Evolutionary conservation across 1,284 basidiomycete species (phyloP).

Genomic region (Kalmanozyma brasiliensis): DNA sequence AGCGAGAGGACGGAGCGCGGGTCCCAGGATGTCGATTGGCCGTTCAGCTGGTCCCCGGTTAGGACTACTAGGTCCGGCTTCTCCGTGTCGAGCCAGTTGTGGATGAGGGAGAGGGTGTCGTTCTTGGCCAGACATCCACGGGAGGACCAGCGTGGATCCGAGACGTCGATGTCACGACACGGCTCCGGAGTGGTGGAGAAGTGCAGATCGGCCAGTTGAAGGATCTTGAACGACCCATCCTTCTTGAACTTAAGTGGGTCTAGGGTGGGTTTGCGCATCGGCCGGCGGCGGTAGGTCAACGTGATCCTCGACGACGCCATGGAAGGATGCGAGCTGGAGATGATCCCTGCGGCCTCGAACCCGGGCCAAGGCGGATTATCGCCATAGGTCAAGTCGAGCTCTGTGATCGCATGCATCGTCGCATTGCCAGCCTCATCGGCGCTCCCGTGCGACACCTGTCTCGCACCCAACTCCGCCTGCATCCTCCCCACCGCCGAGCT

Average conservation of each 20-base stretch:
- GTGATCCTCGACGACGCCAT: slow-evolving; percentile 28
- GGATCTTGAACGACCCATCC: slow-evolving; percentile 62
- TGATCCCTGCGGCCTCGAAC: slow-evolving; percentile 44
- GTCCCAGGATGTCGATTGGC: slow-evolving; percentile 86
- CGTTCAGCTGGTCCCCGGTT: slow-evolving; percentile 68
- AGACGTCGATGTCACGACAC: slow-evolving; percentile 50
- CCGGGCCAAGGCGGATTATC: slow-evolving; percentile 58
- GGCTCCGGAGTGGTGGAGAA: slow-evolving; percentile 55
- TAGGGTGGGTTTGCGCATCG: slow-evolving; percentile 22
- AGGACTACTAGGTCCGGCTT: slow-evolving; percentile 86
- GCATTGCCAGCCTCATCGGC: background rate
- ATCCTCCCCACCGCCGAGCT: slow-evolving; percentile 3
- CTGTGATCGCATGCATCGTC: slow-evolving; percentile 43
- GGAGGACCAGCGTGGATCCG: slow-evolving; percentile 22
- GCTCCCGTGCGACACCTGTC: no score
- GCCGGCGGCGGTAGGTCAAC: slow-evolving; percentile 49
- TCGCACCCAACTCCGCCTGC: slow-evolving; percentile 16
- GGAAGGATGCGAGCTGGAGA: slow-evolving; percentile 26
- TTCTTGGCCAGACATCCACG: slow-evolving; percentile 48
- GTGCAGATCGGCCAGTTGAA: slow-evolving; percentile 65
- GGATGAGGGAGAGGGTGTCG: slow-evolving; percentile 49
- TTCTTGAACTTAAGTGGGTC: slow-evolving; percentile 35
- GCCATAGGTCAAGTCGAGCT: slow-evolving; percentile 61
- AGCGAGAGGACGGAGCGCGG: slow-evolving; percentile 85
- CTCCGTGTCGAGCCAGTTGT: slow-evolving; percentile 74